These are phyloP conservation scores for Euryodendron excelsum DNA, from an alignment of 148 eudicot species.

Conservation along the genomic window DNA sequence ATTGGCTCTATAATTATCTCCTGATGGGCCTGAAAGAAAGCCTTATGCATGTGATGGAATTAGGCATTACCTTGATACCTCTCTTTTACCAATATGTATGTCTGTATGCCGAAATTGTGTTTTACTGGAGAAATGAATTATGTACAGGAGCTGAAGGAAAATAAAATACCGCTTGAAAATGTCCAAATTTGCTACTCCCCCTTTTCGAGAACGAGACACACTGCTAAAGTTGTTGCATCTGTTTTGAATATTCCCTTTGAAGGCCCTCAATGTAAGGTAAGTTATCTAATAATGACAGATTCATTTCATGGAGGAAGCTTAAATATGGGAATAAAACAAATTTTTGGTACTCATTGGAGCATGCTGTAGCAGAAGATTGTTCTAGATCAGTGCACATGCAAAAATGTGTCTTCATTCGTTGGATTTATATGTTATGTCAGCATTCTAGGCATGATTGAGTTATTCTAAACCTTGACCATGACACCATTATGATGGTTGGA, in stretches of 20 bases:
- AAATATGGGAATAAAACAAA: background rate
- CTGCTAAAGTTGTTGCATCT: conserved; percentile 78
- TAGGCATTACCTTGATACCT: background rate
- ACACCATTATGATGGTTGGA: no score
- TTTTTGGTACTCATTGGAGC: no score
- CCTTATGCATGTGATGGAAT: background rate
- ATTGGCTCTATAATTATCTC: background rate
- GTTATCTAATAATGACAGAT: conserved; percentile 9
- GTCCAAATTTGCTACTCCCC: conserved; percentile 94
- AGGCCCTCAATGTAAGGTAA: conserved; percentile 79
- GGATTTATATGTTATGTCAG: background rate
- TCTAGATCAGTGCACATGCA: no score
- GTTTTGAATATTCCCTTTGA: conserved; percentile 72
- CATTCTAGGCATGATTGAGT: background rate
- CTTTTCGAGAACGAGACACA: conserved; percentile 83
- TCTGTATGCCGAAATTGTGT: background rate
- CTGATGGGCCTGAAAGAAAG: background rate
- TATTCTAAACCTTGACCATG: no score
- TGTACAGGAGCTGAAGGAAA: conserved; percentile 65
- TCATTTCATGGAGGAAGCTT: background rate
- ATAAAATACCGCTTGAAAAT: conserved; percentile 48
- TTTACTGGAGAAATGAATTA: background rate
- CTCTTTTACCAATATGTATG: background rate
- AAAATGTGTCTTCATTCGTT: no score
- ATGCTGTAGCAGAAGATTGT: no score